Percentiles rank a stretch among this genome's conserved stretches.
Conservation (phyloP, 2,329 filamentous ascomycete genomes). For the Grosmannia penicillata region DNA sequence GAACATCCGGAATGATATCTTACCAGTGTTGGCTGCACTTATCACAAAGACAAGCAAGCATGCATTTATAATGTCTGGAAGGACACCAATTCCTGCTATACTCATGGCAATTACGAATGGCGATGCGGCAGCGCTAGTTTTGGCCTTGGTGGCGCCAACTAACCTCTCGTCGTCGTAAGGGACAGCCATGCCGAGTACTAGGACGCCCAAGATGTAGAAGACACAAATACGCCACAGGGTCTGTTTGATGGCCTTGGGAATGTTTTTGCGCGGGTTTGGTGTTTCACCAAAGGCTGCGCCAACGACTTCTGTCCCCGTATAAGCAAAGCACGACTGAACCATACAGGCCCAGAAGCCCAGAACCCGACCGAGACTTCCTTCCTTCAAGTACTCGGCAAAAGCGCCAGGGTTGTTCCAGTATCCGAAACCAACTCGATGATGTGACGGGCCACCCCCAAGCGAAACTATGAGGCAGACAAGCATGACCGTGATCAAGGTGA, state of each 20-base stretch:
- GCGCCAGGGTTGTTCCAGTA: constrained; percentile 28
- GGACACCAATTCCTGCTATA: constrained; percentile 28
- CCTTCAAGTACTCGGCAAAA: constrained; percentile 18
- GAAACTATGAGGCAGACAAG: constrained; percentile 39
- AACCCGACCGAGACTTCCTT: constrained; percentile 22
- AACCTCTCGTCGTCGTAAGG: constrained; percentile 38
- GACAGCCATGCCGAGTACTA: constrained; percentile 51
- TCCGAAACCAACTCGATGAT: constrained; percentile 24
- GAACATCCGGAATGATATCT: too few relatives aligned
- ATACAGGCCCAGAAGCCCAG: constrained; percentile 7
- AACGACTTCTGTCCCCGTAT: constrained; percentile 41
- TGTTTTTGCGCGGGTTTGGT: constrained; percentile 49
- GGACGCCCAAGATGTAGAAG: constrained; percentile 51
- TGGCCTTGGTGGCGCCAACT: constrained; percentile 21
- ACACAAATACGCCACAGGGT: constrained; percentile 54
- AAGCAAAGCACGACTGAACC: constrained; percentile 22
- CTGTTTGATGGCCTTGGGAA: constrained; percentile 50
- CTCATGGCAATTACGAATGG: constrained; percentile 36
- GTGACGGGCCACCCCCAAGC: constrained; percentile 36
- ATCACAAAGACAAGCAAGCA: constrained; percentile 41
- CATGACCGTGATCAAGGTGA: constrained; percentile 30
- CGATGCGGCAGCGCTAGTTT: constrained; percentile 31
- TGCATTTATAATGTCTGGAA: constrained; percentile 44
- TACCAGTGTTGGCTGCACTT: constrained; percentile 44
- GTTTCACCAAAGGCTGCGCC: constrained; percentile 55